Evolutionary conservation across 306 rosid genomes (phyloP).

Genomic region (Inga oerstediana): DNA sequence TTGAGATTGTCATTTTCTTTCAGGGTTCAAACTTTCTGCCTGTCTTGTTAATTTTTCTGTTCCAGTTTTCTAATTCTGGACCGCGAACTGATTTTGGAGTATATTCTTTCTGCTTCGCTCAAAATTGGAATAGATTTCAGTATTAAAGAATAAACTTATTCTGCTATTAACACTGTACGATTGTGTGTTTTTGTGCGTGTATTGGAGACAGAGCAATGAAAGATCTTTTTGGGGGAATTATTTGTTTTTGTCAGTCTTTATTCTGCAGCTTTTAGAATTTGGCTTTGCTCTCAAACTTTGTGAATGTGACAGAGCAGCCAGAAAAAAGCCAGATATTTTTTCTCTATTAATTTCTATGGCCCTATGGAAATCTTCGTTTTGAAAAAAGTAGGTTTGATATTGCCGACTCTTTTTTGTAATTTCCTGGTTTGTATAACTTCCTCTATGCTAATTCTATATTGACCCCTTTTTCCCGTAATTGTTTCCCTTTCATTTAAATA

Average conservation of each 20-base stretch:
- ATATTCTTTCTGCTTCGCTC: background rate
- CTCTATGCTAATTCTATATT: background rate
- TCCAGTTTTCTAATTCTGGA: background rate
- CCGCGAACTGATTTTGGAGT: background rate
- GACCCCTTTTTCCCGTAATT: background rate
- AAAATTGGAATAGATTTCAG: background rate
- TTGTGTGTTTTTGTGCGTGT: background rate
- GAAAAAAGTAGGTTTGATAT: background rate
- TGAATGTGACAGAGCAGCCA: slow-evolving; percentile 27
- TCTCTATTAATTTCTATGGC: slow-evolving; percentile 20
- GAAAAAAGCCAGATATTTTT: slow-evolving; percentile 26
- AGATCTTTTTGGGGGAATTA: background rate
- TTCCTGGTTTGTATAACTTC: background rate
- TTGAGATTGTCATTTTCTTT: background rate
- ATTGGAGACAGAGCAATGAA: background rate
- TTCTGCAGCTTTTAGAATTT: background rate
- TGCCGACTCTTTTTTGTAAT: background rate
- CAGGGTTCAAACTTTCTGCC: background rate
- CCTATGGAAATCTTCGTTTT: background rate
- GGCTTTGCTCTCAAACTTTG: background rate
- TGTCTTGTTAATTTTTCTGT: background rate
- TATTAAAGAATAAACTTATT: background rate
- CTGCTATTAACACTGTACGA: background rate
- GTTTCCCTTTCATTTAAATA: background rate
- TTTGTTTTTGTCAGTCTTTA: background rate